phyloP scores from a whole-genome alignment of 2,329 filamentous ascomycete species.

The Fusarium sp. region DNA sequence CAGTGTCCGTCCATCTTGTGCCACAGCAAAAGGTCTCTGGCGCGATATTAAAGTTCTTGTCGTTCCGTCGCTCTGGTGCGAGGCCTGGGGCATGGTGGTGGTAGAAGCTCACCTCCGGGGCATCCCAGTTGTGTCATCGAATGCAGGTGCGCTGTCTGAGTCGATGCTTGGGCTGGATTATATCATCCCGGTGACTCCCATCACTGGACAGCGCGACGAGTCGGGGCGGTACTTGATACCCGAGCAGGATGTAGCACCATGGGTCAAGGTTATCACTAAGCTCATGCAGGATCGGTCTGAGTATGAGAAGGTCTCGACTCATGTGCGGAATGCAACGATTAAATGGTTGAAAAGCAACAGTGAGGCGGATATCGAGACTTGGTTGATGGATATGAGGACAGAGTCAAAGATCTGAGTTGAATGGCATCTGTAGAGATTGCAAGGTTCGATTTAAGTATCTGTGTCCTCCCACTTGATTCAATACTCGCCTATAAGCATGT shows the following conservation, averaged over 20 bases:
- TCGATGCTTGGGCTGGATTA: slow-evolving; percentile 1
- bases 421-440: too few species aligned
- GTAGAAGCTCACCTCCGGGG: not conserved
- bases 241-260: not conserved
- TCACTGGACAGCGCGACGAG: not conserved
- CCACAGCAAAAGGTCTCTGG: not conserved
- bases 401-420: not conserved
- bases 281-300: not conserved
- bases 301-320: not conserved
- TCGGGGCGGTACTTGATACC: not conserved
- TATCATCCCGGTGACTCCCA: not conserved
- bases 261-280: not conserved
- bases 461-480: fast-evolving
- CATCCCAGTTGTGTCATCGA: not conserved
- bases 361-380: not conserved
- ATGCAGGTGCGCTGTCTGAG: not conserved
- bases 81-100: slow-evolving; percentile 3
- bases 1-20: not conserved
- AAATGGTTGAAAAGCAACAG: not conserved
- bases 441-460: not conserved
- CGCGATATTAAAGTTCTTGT: not conserved
- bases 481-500: not conserved
- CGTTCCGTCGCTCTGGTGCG: not conserved
- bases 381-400: not conserved
- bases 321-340: not conserved